A percentile compares a stretch with the other conserved stretches of the same genome.
These are phyloP conservation scores for Chenopodium formosanum DNA, from an alignment of 148 eudicot genomes.

Conservation along the genomic window DNA sequence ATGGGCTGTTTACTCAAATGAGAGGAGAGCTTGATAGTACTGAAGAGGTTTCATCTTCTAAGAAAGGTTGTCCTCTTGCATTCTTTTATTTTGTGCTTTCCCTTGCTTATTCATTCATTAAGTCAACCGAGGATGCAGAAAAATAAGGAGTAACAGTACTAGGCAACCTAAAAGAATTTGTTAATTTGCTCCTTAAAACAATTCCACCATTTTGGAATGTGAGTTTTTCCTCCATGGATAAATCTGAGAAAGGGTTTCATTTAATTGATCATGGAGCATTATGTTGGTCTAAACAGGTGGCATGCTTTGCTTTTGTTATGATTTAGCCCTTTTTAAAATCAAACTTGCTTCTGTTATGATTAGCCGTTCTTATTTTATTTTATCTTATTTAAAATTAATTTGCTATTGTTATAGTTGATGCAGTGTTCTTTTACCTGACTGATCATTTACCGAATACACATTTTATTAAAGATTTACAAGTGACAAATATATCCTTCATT, in stretches of 20 bases:
- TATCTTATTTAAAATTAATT: too few relatives aligned
- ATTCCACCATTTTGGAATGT: neutral
- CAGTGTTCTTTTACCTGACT: too few relatives aligned
- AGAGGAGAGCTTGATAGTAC: conserved; percentile 24
- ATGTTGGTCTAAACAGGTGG: too few relatives aligned
- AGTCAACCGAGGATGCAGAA: neutral
- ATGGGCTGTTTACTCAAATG: conserved; percentile 19
- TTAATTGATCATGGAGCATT: neutral
- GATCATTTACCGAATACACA: too few relatives aligned
- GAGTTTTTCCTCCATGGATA: conserved; percentile 4
- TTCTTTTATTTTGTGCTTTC: conserved; percentile 4
- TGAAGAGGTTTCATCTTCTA: conserved; percentile 28
- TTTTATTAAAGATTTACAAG: too few relatives aligned
- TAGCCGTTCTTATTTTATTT: too few relatives aligned
- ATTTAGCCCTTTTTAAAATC: too few relatives aligned
- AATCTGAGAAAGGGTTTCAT: neutral
- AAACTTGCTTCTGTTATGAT: too few relatives aligned
- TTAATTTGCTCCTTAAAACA: neutral
- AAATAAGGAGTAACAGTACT: neutral
- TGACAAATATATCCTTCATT: too few relatives aligned
- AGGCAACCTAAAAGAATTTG: neutral
- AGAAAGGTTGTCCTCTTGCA: conserved; percentile 31
- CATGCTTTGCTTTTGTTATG: neutral
- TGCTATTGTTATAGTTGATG: too few relatives aligned
- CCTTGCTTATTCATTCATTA: neutral